A percentile compares a stretch with the other conserved stretches of the same genome.
These are phyloP conservation scores for Candida michaelii DNA, from an alignment of 805 yeast genomes.

Conservation along the genomic window DNA sequence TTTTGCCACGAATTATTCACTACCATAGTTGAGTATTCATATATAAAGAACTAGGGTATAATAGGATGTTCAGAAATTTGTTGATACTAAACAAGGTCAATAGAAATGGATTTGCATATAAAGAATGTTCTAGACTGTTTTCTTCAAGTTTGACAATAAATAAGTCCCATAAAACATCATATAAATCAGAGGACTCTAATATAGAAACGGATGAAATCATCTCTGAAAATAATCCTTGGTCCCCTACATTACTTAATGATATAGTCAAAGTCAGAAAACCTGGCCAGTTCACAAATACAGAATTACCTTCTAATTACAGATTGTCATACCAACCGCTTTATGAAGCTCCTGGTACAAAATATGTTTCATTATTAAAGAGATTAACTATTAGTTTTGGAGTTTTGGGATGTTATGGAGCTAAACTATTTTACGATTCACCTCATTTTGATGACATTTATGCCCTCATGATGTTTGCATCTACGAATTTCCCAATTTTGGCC, in stretches of 20 bases:
- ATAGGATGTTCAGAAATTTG: constrained; percentile 1
- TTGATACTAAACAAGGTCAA: not conserved
- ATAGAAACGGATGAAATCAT: constrained; percentile 43
- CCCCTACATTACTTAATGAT: constrained; percentile 45
- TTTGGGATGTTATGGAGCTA: constrained; percentile 62
- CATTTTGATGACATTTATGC: constrained; percentile 53
- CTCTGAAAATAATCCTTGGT: constrained; percentile 46
- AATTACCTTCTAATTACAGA: constrained; percentile 52
- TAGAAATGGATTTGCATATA: not conserved
- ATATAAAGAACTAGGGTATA: not conserved
- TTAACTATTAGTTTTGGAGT: constrained; percentile 61
- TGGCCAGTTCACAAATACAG: constrained; percentile 38
- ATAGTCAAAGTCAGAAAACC: constrained; percentile 44
- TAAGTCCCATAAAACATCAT: constrained; percentile 9
- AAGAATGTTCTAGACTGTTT: not conserved
- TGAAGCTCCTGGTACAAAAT: constrained; percentile 59
- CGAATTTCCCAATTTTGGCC: constrained; percentile 57
- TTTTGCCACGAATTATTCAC: constrained; percentile 1
- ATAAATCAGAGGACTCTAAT: constrained; percentile 25
- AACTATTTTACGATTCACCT: constrained; percentile 53
- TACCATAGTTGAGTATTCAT: not conserved
- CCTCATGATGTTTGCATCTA: constrained; percentile 39
- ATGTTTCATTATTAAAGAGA: constrained; percentile 62
- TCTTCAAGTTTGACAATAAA: not conserved
- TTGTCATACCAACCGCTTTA: constrained; percentile 64